Evolutionary conservation across 2,329 filamentous ascomycete genomes (phyloP).

Genomic region (Aspergillus persii): DNA sequence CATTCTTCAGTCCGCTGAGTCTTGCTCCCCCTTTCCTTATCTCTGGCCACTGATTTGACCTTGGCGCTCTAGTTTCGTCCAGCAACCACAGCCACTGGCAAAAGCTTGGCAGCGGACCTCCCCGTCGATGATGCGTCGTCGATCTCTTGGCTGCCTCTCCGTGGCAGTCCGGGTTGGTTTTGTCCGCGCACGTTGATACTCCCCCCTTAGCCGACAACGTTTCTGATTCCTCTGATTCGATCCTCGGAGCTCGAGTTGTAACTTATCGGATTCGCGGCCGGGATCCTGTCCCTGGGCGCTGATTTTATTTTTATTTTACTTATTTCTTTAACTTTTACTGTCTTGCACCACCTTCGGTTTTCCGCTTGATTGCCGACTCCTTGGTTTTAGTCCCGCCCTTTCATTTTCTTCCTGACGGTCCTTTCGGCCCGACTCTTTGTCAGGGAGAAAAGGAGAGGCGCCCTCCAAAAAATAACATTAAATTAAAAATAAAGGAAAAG

Average conservation of each 20-base stretch:
- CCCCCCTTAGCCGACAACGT: not conserved
- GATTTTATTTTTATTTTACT: too few species aligned
- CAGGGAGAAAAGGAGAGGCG: not conserved
- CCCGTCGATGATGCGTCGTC: slow-evolving; percentile 26
- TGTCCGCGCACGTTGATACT: slow-evolving; percentile 14
- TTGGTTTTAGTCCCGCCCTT: not conserved
- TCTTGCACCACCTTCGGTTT: not conserved
- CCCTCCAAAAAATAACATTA: too few species aligned
- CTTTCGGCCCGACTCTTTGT: not conserved
- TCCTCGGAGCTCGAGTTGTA: not conserved
- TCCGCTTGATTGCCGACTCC: slow-evolving; percentile 1
- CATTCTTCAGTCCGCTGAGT: not conserved
- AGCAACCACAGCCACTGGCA: slow-evolving; percentile 21
- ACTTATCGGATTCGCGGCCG: not conserved
- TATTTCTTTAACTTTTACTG: not conserved
- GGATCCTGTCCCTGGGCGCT: not conserved
- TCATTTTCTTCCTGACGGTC: not conserved
- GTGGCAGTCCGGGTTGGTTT: slow-evolving; percentile 16
- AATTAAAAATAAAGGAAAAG: not conserved
- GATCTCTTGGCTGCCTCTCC: slow-evolving; percentile 28
- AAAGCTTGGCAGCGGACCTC: slow-evolving; percentile 35
- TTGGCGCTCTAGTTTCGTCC: not conserved
- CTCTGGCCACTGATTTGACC: not conserved
- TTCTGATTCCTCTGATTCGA: slow-evolving; percentile 4
- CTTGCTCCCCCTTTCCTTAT: slow-evolving; percentile 3